Conservation (phyloP, 23 red algal genomes). For the Gracilaria gracilis region DNA sequence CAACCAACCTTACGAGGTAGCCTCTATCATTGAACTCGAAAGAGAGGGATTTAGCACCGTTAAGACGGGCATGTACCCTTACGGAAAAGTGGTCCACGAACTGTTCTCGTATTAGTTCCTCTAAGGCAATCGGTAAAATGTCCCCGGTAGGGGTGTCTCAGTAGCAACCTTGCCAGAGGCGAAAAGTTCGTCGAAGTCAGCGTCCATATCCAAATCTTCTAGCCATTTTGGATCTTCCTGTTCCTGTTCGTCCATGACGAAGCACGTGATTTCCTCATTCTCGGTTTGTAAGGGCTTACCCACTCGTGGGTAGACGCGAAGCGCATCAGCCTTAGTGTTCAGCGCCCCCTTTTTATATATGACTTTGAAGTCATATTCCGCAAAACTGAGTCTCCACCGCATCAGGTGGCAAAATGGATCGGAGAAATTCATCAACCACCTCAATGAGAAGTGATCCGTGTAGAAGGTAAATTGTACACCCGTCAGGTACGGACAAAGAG, state of each 20-base stretch:
- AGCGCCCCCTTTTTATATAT: not conserved
- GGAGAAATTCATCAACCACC: not conserved
- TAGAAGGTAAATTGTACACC: not conserved
- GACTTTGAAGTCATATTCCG: not conserved
- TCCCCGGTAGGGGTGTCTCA: no score
- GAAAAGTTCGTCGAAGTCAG: no score
- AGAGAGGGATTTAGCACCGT: no score
- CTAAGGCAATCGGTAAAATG: not conserved
- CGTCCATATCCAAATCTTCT: no score
- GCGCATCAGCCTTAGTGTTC: not conserved
- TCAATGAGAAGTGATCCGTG: slow-evolving; percentile 15
- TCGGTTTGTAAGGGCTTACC: not conserved
- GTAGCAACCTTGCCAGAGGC: no score
- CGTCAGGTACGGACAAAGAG: slow-evolving; percentile 32
- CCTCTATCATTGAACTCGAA: no score
- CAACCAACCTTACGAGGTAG: no score
- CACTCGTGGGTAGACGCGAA: not conserved
- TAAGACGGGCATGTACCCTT: no score
- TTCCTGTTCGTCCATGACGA: not conserved
- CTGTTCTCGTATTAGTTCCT: not conserved
- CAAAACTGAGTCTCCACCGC: not conserved
- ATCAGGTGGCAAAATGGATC: no score
- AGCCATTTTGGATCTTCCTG: not conserved
- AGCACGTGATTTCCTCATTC: not conserved
- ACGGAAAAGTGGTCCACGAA: not conserved